Evolutionary conservation across 1,284 basidiomycete genomes (phyloP), one percentile per base, ranked within the genome.

Genomic region (Naganishia liquefaciens): DNA sequence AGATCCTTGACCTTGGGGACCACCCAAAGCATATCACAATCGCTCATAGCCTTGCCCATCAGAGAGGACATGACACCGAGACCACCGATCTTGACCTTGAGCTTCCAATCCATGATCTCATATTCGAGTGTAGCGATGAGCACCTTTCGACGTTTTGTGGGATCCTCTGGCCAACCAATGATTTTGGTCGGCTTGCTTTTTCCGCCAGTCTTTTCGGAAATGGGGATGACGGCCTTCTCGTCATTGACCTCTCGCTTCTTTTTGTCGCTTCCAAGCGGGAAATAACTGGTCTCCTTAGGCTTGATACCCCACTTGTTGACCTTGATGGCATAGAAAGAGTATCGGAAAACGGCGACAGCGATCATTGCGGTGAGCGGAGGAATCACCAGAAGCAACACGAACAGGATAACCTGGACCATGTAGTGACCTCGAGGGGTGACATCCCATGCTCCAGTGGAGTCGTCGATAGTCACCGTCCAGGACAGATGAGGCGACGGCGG

Each of bases 11-110:
- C 92, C 77, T 95, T 95, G 55, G 92, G 92, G 10, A 94, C 77
- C 52, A 95, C 88, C 92, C 92, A 95, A 69, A 94, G 82, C 55
- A 95, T 81, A 75, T 95, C 92, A 63, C 94, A 91, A 75, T 95
- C 92, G 55, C 88, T 90, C 92, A 95, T 95, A 5, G 92, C 91
- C 78, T 94, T 94, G 71, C 92, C 92, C 91, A 95, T 95, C 52
- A 95, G 82, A 78, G 88, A 88, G 5, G 91, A 93, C 92, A 95
- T 94, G 82, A 94, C 92, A 84, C 91, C 92, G 30, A 95, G 83
- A 80, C 92, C 92, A 81, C 92, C 92, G 70, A 94, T 94, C 83
- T 94, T 94, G 82, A 95, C 92, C 80, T 94, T 94, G 68, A 93
- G 79, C 80, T 93, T 93, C 92, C 92, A 95, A 76, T 94, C 92